Evolutionary conservation across 306 rosid genomes (phyloP).

Genomic region (Quercus glauca): DNA sequence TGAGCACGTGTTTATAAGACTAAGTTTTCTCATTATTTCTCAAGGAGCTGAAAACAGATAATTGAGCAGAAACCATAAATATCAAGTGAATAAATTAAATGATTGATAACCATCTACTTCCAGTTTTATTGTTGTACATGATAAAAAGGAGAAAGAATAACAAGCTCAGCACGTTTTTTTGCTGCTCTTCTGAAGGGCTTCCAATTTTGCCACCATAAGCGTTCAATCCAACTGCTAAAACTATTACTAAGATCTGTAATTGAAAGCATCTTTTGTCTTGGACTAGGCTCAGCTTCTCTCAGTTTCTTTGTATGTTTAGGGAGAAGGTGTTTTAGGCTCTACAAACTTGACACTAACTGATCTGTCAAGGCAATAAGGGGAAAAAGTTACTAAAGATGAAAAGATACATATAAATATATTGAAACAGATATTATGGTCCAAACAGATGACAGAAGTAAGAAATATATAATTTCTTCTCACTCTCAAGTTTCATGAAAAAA

Average conservation of each 20-base stretch:
- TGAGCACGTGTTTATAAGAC: constrained; percentile 8
- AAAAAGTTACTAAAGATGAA: background rate
- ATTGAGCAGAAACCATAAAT: constrained; percentile 29
- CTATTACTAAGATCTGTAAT: constrained; percentile 27
- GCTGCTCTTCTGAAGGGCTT: constrained; percentile 83
- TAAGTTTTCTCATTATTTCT: constrained; percentile 5
- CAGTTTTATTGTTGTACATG: constrained; percentile 29
- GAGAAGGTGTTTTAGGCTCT: constrained; percentile 83
- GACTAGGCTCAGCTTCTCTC: constrained; percentile 31
- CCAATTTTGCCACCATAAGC: constrained; percentile 74
- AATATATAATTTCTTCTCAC: background rate
- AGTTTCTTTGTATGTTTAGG: constrained; percentile 58
- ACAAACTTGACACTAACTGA: constrained; percentile 43
- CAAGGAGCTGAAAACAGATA: constrained; percentile 24
- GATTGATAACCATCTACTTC: constrained; percentile 35
- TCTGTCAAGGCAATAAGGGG: constrained; percentile 42
- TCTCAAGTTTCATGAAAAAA: background rate
- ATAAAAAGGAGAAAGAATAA: constrained; percentile 50
- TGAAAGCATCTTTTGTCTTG: constrained; percentile 21
- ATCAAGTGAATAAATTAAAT: constrained; percentile 78
- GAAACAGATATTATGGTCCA: no score
- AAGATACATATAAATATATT: no score
- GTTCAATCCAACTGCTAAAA: constrained; percentile 49
- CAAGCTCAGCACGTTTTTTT: constrained; percentile 64
- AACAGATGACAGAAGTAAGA: background rate